These are phyloP conservation scores for Periglandula ipomoeae DNA, from an alignment of 2,329 filamentous ascomycete genomes.

Conservation along the genomic window DNA sequence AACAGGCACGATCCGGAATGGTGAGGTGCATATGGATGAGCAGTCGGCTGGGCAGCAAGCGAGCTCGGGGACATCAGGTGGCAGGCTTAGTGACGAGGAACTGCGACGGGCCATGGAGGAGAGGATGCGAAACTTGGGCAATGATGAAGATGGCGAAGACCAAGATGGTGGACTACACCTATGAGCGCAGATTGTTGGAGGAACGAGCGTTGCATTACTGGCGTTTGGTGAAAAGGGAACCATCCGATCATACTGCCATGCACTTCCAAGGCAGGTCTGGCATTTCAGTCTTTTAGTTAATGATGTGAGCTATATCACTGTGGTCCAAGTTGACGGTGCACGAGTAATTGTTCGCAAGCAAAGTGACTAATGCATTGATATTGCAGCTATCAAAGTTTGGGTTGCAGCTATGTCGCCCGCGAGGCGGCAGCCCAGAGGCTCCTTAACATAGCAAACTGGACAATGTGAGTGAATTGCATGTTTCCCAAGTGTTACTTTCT, in stretches of 20 bases:
- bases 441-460: neutral
- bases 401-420: neutral
- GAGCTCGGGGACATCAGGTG: conserved; percentile 21
- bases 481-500: neutral
- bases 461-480: neutral
- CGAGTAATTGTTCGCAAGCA: neutral
- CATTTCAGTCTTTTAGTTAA: no score
- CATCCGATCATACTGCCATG: neutral
- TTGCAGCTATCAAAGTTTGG: neutral
- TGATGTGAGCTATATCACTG: neutral
- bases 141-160: conserved; percentile 28
- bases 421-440: neutral
- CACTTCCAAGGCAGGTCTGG: no score
- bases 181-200: conserved; percentile 18
- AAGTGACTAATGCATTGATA: neutral
- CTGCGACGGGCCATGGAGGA: conserved; percentile 46
- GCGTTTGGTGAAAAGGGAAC: neutral
- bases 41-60: conserved; percentile 12
- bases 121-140: conserved; percentile 37
- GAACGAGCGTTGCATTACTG: neutral
- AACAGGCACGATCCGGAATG: conserved; percentile 45
- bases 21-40: conserved; percentile 36
- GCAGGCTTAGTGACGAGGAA: conserved; percentile 49
- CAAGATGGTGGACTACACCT: conserved; percentile 54
- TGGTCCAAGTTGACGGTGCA: neutral